Conservation (phyloP, 2,329 filamentous ascomycete species). For the Corynespora cassiicola region DNA sequence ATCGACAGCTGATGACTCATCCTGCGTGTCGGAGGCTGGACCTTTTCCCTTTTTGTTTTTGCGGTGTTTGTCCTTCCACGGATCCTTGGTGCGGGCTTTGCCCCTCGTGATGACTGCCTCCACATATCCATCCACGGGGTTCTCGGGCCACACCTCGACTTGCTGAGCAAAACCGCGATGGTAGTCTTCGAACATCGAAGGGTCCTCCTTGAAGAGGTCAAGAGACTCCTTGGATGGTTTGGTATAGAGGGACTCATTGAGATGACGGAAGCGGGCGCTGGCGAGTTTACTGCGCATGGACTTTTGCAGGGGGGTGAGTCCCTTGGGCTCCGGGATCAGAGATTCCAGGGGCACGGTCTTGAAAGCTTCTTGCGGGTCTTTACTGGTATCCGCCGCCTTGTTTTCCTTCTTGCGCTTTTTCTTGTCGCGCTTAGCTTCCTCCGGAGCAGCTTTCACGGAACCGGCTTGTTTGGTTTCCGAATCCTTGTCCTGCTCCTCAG, state of each 20-base stretch:
- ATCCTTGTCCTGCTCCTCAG: conserved; percentile 13
- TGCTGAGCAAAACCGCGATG: conserved; percentile 96
- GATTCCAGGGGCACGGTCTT: conserved; percentile 42
- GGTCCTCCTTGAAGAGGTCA: conserved; percentile 79
- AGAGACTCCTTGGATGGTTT: conserved; percentile 85
- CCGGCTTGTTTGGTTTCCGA: conserved; percentile 2
- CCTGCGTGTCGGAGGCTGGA: conserved; percentile 12
- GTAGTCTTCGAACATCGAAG: conserved; percentile 95
- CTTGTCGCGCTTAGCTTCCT: conserved; percentile 38
- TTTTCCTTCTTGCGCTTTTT: conserved; percentile 44
- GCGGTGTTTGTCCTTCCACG: conserved; percentile 50
- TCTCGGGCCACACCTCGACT: conserved; percentile 94
- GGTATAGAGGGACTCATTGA: conserved; percentile 97
- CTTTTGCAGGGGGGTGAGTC: conserved; percentile 89
- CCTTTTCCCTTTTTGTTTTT: conserved; percentile 34
- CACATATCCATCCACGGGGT: conserved; percentile 91
- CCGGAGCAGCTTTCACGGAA: conserved; percentile 15
- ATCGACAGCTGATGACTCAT: conserved; percentile 17
- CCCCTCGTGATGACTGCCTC: conserved; percentile 72
- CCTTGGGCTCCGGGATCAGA: conserved; percentile 52
- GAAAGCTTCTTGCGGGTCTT: conserved; percentile 19
- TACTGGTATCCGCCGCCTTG: conserved; percentile 25
- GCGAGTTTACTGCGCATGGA: conserved; percentile 95
- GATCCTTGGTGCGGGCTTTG: conserved; percentile 52
- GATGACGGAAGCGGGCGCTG: conserved; percentile 93